phyloP scores from a whole-genome alignment of 352 stramenopile species.

The Globisporangium okanoganense region DNA sequence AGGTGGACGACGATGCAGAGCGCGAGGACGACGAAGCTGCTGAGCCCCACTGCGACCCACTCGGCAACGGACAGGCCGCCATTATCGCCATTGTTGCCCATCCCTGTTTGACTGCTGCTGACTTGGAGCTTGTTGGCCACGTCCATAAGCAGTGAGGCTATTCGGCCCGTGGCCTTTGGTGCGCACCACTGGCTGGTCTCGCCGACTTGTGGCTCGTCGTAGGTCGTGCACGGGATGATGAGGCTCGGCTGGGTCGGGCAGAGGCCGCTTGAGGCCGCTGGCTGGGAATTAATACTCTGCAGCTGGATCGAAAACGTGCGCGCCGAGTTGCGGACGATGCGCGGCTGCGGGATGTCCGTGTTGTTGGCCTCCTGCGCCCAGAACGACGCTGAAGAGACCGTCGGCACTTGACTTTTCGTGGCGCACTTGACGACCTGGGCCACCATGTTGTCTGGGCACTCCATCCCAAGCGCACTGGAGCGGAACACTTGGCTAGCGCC shows the following conservation, averaged over 20 bases:
- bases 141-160: slow-evolving; percentile 23
- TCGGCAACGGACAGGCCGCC: slow-evolving; percentile 14
- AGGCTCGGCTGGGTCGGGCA: slow-evolving; percentile 28
- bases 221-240: slow-evolving; percentile 36
- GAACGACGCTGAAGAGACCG: neutral
- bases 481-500: slow-evolving; percentile 6
- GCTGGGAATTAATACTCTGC: neutral
- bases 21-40: neutral
- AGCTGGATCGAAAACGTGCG: slow-evolving; percentile 37
- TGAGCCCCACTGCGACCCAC: slow-evolving; percentile 22
- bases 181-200: slow-evolving; percentile 31
- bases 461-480: slow-evolving; percentile 6
- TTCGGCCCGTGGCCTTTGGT: slow-evolving; percentile 23
- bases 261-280: neutral
- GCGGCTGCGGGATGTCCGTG: slow-evolving; percentile 34
- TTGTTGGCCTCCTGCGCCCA: slow-evolving; percentile 50
- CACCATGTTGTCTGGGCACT: slow-evolving; percentile 29
- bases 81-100: neutral
- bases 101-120: neutral
- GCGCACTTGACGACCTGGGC: slow-evolving; percentile 30
- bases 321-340: slow-evolving; percentile 26
- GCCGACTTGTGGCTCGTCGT: slow-evolving; percentile 3
- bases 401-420: slow-evolving; percentile 17
- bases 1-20: neutral
- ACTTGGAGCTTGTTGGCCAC: slow-evolving; percentile 11